A percentile compares a stretch with the other conserved stretches of the same genome.
Conservation (phyloP, 352 stramenopile species). For the Thraustochytrium striatum region DNA sequence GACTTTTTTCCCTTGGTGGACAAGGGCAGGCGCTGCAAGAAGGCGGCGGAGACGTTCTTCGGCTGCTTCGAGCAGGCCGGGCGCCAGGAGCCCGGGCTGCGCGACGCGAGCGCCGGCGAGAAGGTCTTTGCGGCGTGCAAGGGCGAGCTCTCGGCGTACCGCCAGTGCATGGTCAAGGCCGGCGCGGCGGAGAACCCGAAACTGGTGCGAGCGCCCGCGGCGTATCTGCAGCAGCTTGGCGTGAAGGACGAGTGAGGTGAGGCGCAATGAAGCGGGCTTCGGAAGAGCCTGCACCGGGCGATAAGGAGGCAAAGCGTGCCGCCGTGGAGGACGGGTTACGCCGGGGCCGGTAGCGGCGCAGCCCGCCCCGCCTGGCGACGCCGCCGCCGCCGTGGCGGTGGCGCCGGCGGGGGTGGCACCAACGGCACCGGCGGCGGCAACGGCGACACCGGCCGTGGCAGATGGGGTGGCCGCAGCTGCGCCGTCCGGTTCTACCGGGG, state of each 20-base stretch:
- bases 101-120: conserved; percentile 28
- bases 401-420: no score
- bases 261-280: conserved; percentile 21
- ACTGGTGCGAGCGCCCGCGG: conserved; percentile 31
- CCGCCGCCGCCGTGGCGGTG: no score
- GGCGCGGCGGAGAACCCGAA: conserved; percentile 25
- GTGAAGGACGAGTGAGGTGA: not conserved
- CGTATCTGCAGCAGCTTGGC: conserved; percentile 32
- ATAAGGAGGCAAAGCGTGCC: no score
- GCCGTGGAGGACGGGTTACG: no score
- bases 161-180: conserved; percentile 41
- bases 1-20: conserved; percentile 44
- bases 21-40: conserved; percentile 40
- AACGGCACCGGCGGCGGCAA: no score
- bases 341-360: no score
- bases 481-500: no score
- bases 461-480: no score
- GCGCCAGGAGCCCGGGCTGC: not conserved
- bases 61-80: conserved; percentile 42
- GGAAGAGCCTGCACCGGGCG: no score
- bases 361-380: no score
- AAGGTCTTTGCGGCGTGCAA: conserved; percentile 24
- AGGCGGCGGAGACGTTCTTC: conserved; percentile 34
- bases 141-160: conserved; percentile 28
- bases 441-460: no score